Evolutionary conservation across 352 stramenopile genomes (phyloP), one percentile per base, ranked within the genome.

Genomic region (Phytopythium boreale): DNA sequence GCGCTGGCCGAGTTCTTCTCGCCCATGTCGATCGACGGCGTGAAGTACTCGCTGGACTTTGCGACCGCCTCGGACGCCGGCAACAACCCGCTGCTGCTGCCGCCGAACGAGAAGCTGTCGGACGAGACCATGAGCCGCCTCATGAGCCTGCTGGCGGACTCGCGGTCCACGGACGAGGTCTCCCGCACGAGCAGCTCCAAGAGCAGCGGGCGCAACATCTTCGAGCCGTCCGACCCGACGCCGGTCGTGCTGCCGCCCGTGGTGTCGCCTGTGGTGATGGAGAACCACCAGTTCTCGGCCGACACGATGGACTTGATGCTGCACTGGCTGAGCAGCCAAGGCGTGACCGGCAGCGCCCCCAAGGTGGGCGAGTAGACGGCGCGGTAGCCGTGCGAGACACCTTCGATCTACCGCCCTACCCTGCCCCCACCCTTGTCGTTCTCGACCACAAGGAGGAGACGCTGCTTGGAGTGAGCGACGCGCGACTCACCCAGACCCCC

Each of bases 281-380:
- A 85, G 61, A 76, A 67, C 22, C 71, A 74, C 24, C 73, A 84
- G 61, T 84, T 84, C 69, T 84, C 76, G 8, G 66, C 80, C n/a
- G 76, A 84, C 14, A 84, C 68, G 27, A 58, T 84, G 17, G 75
- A 84, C 53, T 63, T 63, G 44, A 71, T 84, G 63, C 69, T 83
- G 72, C 60, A 59, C 44, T 82, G 75, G 75, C 55, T 60, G n/a
- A 60, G 55, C 36, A 36, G 36, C 37, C 19, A 60, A 0, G 55
- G 24, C 55, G 29, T 7, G 29, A 34, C 29, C 29, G 7, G 29
- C 29, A 7, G 29, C 29, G 24, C 34, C 20, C 36, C 55, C 55
- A 60, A 50, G 26, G 26, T 50, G 1, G 27, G 22, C 36, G 22
- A 52, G 20, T 61, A 61, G n/a, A 0, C 20, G 7, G 14, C 2